These are phyloP conservation scores for Pleurotus tuber-regium DNA, from an alignment of 768 basidiomycete genomes.

Conservation along the genomic window DNA sequence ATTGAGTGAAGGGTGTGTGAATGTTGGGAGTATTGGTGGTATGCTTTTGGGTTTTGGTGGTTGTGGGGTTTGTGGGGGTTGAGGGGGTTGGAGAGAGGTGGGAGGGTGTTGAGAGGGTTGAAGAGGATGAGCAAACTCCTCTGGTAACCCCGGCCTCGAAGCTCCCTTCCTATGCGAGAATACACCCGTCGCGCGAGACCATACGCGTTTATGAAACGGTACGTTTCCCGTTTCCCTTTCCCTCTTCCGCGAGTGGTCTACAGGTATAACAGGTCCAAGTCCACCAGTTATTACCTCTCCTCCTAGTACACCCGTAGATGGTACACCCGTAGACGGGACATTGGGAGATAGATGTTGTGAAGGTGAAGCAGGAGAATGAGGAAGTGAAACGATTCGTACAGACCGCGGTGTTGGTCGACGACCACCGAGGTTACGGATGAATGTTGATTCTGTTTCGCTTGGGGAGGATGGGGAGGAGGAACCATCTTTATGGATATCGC, in stretches of 20 bases:
- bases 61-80: conserved; percentile 11
- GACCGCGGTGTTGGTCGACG: conserved; percentile 78
- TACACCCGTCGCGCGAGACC: conserved; percentile 56
- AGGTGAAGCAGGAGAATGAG: conserved; percentile 37
- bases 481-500: no score
- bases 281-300: no score
- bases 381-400: conserved; percentile 75
- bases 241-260: conserved; percentile 36
- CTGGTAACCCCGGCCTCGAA: conserved; percentile 1
- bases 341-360: not conserved
- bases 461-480: conserved; percentile 60
- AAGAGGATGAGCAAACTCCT: not conserved
- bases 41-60: conserved; percentile 31
- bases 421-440: conserved; percentile 48
- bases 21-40: conserved; percentile 71
- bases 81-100: conserved; percentile 22
- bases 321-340: no score
- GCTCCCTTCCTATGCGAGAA: not conserved
- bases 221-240: no score
- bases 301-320: no score
- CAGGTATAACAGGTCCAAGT: conserved; percentile 17
- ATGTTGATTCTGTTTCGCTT: conserved; percentile 30
- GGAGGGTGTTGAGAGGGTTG: conserved; percentile 17
- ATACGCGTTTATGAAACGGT: conserved; percentile 42
- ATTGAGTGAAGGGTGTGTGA: conserved; percentile 65